phyloP scores from a whole-genome alignment of 2,329 filamentous ascomycete species.

The Exophiala viscosa region DNA sequence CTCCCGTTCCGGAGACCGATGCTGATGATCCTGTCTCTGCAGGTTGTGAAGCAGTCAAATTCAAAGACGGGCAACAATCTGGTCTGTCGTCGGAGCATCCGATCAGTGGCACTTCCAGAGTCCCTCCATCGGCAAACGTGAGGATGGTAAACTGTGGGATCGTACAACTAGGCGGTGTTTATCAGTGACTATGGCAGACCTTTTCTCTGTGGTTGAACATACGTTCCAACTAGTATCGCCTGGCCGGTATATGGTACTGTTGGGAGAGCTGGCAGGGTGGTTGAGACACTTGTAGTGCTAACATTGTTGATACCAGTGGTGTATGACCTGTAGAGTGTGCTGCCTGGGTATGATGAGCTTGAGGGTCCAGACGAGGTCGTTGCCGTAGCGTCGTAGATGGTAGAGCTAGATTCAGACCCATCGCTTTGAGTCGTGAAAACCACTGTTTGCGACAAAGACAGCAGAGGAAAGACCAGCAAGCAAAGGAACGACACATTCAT shows the following conservation, averaged over 20 bases:
- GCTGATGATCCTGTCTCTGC: slow-evolving; percentile 4
- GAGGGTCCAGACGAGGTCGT: neutral
- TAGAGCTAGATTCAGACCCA: slow-evolving; percentile 5
- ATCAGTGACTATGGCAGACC: neutral
- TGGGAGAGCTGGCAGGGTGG: slow-evolving; percentile 11
- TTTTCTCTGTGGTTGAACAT: neutral
- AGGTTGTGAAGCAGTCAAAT: slow-evolving; percentile 4
- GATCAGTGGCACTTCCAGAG: slow-evolving; percentile 18
- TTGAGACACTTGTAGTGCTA: neutral
- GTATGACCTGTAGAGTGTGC: slow-evolving; percentile 9
- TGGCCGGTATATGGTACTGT: slow-evolving; percentile 18
- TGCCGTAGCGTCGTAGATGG: slow-evolving; percentile 1
- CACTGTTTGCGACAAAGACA: neutral
- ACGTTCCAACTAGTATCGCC: slow-evolving; percentile 19
- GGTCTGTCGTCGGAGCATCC: slow-evolving; percentile 22
- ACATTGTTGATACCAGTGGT: slow-evolving; percentile 6
- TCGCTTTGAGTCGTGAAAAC: slow-evolving; percentile 1
- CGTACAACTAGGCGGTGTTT: slow-evolving; percentile 6
- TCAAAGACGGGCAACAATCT: slow-evolving; percentile 22
- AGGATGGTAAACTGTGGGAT: slow-evolving; percentile 18
- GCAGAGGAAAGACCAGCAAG: too few species aligned
- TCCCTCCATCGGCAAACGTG: slow-evolving; percentile 13
- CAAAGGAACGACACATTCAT: too few species aligned
- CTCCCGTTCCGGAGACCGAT: slow-evolving; percentile 2
- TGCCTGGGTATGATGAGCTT: neutral